These are phyloP conservation scores for Aspergillus coremiiformis DNA, from an alignment of 495 filamentous ascomycete species.

Conservation along the genomic window DNA sequence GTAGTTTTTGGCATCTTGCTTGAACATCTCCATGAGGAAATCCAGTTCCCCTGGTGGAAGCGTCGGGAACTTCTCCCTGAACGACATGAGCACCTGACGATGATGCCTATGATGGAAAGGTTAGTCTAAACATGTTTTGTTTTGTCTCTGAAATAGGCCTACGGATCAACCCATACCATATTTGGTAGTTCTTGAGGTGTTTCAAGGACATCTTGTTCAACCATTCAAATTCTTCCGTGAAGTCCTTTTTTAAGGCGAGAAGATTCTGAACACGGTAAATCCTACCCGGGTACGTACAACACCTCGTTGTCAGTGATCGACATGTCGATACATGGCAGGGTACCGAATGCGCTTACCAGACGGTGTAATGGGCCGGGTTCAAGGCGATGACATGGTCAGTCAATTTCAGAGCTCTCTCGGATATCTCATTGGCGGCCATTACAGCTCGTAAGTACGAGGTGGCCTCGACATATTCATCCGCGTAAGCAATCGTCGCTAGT, in stretches of 20 bases:
- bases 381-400: constrained; percentile 82
- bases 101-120: constrained; percentile 58
- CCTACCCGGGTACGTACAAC: too few relatives aligned
- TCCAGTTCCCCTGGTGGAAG: constrained; percentile 53
- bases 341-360: constrained; percentile 55
- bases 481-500: constrained; percentile 83
- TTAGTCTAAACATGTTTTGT: constrained; percentile 15
- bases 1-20: constrained; percentile 89
- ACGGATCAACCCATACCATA: constrained; percentile 49
- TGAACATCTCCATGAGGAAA: constrained; percentile 78
- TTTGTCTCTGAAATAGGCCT: background rate
- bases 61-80: constrained; percentile 48
- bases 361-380: constrained; percentile 96
- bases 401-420: constrained; percentile 67
- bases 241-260: constrained; percentile 55
- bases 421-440: constrained; percentile 83
- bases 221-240: constrained; percentile 72
- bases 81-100: constrained; percentile 69
- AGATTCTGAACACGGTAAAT: constrained; percentile 81
- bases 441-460: constrained; percentile 86
- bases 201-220: constrained; percentile 72
- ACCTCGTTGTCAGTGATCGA: background rate
- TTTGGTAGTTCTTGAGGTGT: constrained; percentile 96
- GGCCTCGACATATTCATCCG: constrained; percentile 77
- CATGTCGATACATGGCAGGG: background rate